Evolutionary conservation across 2,329 filamentous ascomycete genomes (phyloP).

Genomic region (Biscogniauxia sp.): DNA sequence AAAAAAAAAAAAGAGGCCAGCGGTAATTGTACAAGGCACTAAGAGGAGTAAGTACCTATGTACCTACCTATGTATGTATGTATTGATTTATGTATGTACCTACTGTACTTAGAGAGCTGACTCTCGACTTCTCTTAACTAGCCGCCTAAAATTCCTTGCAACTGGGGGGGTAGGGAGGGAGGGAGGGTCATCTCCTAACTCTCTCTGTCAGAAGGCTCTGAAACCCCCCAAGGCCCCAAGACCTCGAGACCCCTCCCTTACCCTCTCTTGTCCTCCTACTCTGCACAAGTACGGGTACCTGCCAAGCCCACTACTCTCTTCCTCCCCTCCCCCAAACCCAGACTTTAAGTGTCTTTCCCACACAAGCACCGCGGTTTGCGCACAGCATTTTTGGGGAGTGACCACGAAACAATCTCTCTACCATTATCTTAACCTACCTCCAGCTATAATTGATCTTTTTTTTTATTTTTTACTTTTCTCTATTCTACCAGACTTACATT

Average conservation of each 20-base stretch:
- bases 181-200: neutral
- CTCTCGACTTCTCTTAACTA: neutral
- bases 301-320: neutral
- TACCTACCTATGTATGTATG: too few relatives aligned
- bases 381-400: neutral
- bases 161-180: neutral
- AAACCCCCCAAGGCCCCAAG: neutral
- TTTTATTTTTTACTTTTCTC: neutral
- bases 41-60: too few relatives aligned
- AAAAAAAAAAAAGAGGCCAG: neutral
- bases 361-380: neutral
- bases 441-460: too few relatives aligned
- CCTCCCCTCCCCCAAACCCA: neutral
- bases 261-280: neutral
- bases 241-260: neutral
- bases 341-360: neutral
- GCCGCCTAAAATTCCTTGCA: neutral
- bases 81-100: too few relatives aligned
- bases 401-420: neutral
- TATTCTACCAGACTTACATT: neutral
- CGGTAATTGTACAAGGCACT: neutral
- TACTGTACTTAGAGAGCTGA: neutral
- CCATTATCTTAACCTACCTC: neutral
- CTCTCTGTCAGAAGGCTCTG: neutral
- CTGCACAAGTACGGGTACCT: constrained; percentile 1